These are phyloP conservation scores for Pythium insidiosum DNA, from an alignment of 352 stramenopile species.

Conservation along the genomic window DNA sequence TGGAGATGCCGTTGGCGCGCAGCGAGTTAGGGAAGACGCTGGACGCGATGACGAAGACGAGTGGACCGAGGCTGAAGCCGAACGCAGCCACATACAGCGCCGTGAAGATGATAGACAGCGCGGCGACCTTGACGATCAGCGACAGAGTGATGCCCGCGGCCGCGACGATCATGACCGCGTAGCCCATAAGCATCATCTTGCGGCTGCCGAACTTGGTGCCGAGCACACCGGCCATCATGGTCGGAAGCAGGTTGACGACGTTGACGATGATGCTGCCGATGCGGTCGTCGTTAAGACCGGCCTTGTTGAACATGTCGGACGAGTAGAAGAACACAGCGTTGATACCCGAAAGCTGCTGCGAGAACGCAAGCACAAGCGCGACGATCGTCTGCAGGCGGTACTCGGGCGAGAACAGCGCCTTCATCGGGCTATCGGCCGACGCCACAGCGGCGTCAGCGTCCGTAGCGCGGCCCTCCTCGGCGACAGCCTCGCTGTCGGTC, in stretches of 20 bases:
- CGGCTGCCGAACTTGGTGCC: conserved; percentile 37
- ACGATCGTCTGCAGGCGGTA: conserved; percentile 34
- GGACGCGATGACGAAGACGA: conserved; percentile 48
- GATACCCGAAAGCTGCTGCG: conserved; percentile 53
- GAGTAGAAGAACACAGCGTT: conserved; percentile 53
- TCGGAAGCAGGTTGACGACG: conserved; percentile 34
- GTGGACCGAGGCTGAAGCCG: conserved; percentile 52
- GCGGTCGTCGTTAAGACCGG: conserved; percentile 27
- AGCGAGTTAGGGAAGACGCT: conserved; percentile 54
- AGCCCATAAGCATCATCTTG: conserved; percentile 35
- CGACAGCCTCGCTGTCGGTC: conserved; percentile 4
- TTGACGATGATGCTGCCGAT: conserved; percentile 31
- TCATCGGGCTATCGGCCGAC: conserved; percentile 8
- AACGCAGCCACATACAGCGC: conserved; percentile 49
- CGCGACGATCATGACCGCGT: conserved; percentile 32
- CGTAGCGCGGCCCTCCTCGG: conserved; percentile 3
- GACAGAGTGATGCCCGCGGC: conserved; percentile 44
- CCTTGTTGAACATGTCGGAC: conserved; percentile 27
- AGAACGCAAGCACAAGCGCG: conserved; percentile 26
- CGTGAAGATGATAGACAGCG: conserved; percentile 46
- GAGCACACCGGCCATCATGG: conserved; percentile 24
- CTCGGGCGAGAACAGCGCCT: conserved; percentile 23
- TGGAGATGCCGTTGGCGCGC: conserved; percentile 27
- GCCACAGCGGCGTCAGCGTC: conserved; percentile 8
- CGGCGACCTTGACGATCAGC: conserved; percentile 23